These are phyloP conservation scores for Cercospora sesami DNA, from an alignment of 2,329 filamentous ascomycete species.

Conservation along the genomic window DNA sequence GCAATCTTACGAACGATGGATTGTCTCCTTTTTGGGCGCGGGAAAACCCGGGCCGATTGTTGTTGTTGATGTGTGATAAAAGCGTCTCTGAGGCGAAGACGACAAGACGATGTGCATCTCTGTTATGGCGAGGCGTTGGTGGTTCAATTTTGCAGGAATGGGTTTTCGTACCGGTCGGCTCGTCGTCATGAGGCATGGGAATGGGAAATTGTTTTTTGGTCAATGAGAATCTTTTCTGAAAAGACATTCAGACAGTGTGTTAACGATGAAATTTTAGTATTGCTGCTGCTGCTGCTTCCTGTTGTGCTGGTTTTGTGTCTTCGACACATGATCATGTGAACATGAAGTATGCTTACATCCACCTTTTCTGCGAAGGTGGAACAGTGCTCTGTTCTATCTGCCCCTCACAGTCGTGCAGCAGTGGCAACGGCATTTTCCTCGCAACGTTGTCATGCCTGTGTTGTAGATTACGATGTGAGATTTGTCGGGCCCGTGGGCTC, in stretches of 20 bases:
- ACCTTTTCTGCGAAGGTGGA: too few relatives aligned
- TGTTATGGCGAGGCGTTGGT: background rate
- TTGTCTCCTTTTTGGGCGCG: background rate
- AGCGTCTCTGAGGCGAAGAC: background rate
- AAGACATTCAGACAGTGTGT: constrained; percentile 1
- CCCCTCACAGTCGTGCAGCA: too few relatives aligned
- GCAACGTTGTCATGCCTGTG: too few relatives aligned
- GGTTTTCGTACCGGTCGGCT: background rate
- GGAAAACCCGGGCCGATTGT: background rate
- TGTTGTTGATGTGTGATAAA: background rate
- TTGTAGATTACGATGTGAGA: too few relatives aligned
- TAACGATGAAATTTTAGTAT: background rate
- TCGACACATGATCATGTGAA: too few relatives aligned
- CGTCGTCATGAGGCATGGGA: background rate
- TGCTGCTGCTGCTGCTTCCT: background rate
- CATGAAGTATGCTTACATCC: too few relatives aligned
- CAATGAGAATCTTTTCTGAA: background rate
- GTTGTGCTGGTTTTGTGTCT: background rate
- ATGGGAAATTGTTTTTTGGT: background rate
- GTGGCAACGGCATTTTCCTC: too few relatives aligned
- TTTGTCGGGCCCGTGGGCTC: too few relatives aligned
- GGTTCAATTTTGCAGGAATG: background rate
- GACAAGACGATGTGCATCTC: background rate
- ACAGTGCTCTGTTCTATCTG: too few relatives aligned
- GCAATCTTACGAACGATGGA: background rate